Percentiles rank a stretch among this genome's conserved stretches.
These are phyloP conservation scores for Candida endomychidarum DNA, from an alignment of 805 yeast species.

Conservation along the genomic window DNA sequence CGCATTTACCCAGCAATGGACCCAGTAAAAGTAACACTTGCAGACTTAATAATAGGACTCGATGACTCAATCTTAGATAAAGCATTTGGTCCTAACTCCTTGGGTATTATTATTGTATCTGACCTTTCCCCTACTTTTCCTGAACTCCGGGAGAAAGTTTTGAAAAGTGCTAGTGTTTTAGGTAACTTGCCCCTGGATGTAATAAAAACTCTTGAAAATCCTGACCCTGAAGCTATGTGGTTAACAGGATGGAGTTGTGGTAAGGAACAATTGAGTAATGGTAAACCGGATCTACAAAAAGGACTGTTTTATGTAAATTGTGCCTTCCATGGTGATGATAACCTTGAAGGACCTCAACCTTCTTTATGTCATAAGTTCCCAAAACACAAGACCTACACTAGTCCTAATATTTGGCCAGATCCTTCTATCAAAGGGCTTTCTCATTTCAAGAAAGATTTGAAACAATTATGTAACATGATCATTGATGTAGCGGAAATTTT, in stretches of 20 bases:
- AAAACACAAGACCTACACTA: conserved; percentile 44
- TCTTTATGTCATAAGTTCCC: conserved; percentile 31
- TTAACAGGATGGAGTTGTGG: conserved; percentile 64
- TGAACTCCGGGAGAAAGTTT: conserved; percentile 41
- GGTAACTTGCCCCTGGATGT: conserved; percentile 37
- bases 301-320: conserved; percentile 63
- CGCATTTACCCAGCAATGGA: not conserved
- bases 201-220: conserved; percentile 42
- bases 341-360: conserved; percentile 46
- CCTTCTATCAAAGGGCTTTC: conserved; percentile 20
- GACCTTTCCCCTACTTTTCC: conserved; percentile 40
- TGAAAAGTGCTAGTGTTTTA: conserved; percentile 42
- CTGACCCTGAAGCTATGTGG: conserved; percentile 50
- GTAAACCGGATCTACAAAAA: conserved; percentile 48
- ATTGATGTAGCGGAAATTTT: conserved; percentile 49
- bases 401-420: conserved; percentile 54
- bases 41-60: conserved; percentile 30
- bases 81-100: conserved; percentile 57
- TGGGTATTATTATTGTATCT: conserved; percentile 52
- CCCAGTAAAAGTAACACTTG: conserved; percentile 33
- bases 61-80: conserved; percentile 29
- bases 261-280: conserved; percentile 46
- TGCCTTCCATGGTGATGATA: conserved; percentile 47
- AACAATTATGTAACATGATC: conserved; percentile 44
- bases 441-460: conserved; percentile 36